These are phyloP conservation scores for Magnaporthiopsis rhizophila DNA, from an alignment of 2,329 filamentous ascomycete species.

Conservation along the genomic window DNA sequence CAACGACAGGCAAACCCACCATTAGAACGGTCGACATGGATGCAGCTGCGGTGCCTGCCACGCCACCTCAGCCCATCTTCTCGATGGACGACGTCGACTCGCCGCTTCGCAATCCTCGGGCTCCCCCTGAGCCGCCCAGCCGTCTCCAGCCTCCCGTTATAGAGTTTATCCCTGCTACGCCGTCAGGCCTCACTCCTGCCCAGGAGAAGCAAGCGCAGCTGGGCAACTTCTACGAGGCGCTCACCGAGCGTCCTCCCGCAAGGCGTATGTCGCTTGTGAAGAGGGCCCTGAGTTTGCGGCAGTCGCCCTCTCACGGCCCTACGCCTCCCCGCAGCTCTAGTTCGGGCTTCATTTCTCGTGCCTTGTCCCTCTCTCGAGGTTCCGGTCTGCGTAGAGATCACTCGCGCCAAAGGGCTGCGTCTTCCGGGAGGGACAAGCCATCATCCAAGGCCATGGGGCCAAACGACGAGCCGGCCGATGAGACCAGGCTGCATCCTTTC, in stretches of 20 bases:
- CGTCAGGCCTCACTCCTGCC: slow-evolving; percentile 49
- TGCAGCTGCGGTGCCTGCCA: slow-evolving; percentile 31
- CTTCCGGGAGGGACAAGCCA: slow-evolving; percentile 17
- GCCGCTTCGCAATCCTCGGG: slow-evolving; percentile 52
- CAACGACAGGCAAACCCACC: slow-evolving; percentile 15
- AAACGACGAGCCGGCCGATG: slow-evolving; percentile 41
- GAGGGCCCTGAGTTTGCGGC: slow-evolving; percentile 42
- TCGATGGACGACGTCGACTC: slow-evolving; percentile 50
- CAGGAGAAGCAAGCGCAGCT: slow-evolving; percentile 42
- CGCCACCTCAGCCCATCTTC: slow-evolving; percentile 42
- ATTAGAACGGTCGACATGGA: slow-evolving; percentile 32
- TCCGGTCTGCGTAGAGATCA: slow-evolving; percentile 20
- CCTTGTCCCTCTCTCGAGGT: slow-evolving; percentile 39
- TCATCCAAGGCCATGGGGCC: slow-evolving; percentile 24
- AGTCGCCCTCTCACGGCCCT: slow-evolving; percentile 37
- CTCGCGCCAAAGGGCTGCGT: slow-evolving; percentile 9
- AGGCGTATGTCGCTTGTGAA: slow-evolving; percentile 39
- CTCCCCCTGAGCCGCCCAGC: slow-evolving; percentile 44
- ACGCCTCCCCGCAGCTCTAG: slow-evolving; percentile 23
- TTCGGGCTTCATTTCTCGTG: slow-evolving; percentile 35
- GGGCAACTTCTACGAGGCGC: slow-evolving; percentile 46
- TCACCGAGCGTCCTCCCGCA: slow-evolving; percentile 27
- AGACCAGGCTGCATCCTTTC: slow-evolving; percentile 49
- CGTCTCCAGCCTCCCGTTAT: slow-evolving; percentile 29
- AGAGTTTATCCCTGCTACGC: slow-evolving; percentile 56